phyloP scores from a whole-genome alignment of 2,329 filamentous ascomycete genomes.

The Purpureocillium takamizusanense region DNA sequence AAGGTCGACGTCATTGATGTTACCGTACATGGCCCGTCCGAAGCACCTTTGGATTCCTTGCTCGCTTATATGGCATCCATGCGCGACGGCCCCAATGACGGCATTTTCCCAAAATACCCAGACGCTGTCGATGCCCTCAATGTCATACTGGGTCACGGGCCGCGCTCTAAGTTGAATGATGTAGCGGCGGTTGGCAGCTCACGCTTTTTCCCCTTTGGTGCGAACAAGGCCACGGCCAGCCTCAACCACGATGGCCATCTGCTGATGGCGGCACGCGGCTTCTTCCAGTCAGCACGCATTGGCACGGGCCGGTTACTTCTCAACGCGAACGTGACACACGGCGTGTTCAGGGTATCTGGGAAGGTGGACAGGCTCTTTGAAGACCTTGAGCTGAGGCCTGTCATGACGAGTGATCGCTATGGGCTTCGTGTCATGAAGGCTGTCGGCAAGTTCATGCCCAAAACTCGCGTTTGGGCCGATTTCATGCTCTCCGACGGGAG shows the following conservation, averaged over 20 bases:
- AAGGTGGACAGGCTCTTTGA: constrained; percentile 24
- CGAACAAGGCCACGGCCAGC: constrained; percentile 13
- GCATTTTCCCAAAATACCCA: constrained; percentile 37
- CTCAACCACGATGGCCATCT: constrained; percentile 19
- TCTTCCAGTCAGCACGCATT: constrained; percentile 45
- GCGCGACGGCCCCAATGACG: constrained; percentile 23
- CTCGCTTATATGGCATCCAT: constrained; percentile 35
- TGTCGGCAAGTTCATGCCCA: constrained; percentile 27
- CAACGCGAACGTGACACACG: constrained; percentile 46
- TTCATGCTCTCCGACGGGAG: constrained; percentile 21
- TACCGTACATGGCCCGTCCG: constrained; percentile 28
- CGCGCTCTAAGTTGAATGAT: constrained; percentile 24
- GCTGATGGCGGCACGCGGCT: constrained; percentile 39
- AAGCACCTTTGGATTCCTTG: constrained; percentile 30
- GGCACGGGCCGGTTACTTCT: constrained; percentile 44
- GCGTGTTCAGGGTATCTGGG: constrained; percentile 37
- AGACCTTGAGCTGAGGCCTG: constrained; percentile 5
- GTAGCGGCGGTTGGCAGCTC: constrained; percentile 34
- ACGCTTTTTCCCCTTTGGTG: constrained; percentile 37
- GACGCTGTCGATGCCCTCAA: constrained; percentile 42
- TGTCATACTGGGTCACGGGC: constrained; percentile 37
- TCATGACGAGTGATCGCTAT: background rate
- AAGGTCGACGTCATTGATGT: constrained; percentile 28
- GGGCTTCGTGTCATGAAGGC: constrained; percentile 12
- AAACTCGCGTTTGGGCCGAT: constrained; percentile 24